Base-by-base conservation (phyloP, 305 asterid species). In the Fraxinus nigra region DNA sequence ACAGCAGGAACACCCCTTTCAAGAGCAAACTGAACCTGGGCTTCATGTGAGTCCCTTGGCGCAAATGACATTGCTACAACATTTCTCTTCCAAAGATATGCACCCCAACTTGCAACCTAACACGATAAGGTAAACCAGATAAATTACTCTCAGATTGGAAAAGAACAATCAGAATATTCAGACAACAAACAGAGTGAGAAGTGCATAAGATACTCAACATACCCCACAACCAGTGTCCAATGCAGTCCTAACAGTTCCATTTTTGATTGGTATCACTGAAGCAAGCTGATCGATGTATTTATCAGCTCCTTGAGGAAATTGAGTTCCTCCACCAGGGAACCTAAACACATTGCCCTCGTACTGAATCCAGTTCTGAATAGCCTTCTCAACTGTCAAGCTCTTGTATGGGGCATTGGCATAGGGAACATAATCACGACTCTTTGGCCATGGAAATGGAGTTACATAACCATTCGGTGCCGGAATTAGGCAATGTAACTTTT, bases 81-180 rank as follows among this genome's bases (percentile, higher is more conserved):
- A 77, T 87, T 86, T 85, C 89, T 83, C 90, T 88, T 79, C 90
- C 90, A 73, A 87, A 87, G 83, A 88, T 87, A 30, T 22, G 90
- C 90, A 77, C 86, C 90, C 37, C 90, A 88, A 74, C 90, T 85
- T 80, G 89, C 90, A 72, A 87, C 89, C 70, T 61, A 38, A 38
- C 78, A 43, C 2, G 13, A 38, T 24, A 20, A 18, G 13, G 7
- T 61, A 2, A 22, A 20, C 1, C 32, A 54, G 20, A 56, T 56
- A 5, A 56, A 56, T 56, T 56, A 56, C 69, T 48, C 59, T 48
- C 20, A 48, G 59, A 48, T 48, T 48, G 20, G 20, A 48, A 48
- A 48, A 48, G 7, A 48, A 14, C 4, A 43, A 11, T 13, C 54
- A 13, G 59, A 48, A 14, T 48, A 48, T 48, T 48, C 59, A 48